Base-by-base conservation (phyloP, 2,329 filamentous ascomycete species). In the Zymoseptoria pseudotritici region DNA sequence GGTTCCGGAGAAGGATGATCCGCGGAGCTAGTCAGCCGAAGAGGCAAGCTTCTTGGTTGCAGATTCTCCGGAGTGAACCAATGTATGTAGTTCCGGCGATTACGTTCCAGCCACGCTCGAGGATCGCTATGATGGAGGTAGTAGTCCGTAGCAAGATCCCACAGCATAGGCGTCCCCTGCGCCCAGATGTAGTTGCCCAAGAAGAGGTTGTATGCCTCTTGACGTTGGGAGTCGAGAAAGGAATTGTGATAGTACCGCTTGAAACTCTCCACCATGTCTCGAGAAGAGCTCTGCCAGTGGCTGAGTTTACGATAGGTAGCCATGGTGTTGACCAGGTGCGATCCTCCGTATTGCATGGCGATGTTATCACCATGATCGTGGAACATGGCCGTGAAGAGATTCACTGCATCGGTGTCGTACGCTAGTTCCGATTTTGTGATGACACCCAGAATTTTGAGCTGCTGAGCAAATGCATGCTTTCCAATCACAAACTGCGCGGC, bases 201-300 rank as follows among this genome's bases (percentile, higher is more conserved):
- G 71, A 99, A 99, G 9, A 99, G 80, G 67, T 99, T 99, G 75
- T 97, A 97, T 0, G 94, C 94, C 75, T 99, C 94, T 75, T 99
- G 94, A 31, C 94, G 86, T 72, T 99, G 94, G n/a, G 89, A 92
- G 73, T 99, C 94, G 8, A 99, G 83, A 73, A 99, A 99, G 0
- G 93, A 96, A 71, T 99, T 99, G 77, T 97, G 96, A 75, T 99
- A 99, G 74, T 97, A 99, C 26, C 94, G 85, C 74, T 97, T 99
- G 79, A 99, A 97, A 73, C 91, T 96, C 76, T 99, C 94, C 21
- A 99, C 92, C 93, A 99, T 97, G 74, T 99, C 94, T 66, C 94
- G 84, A 2, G 93, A 97, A 73, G 96, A 91, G 68, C 91, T 96
- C 22, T 91, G 96, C 94, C 94, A 99, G 73, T 97, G 93, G 67